Evolutionary conservation across 306 rosid species (phyloP).

Genomic region (Cucumis hystrix): DNA sequence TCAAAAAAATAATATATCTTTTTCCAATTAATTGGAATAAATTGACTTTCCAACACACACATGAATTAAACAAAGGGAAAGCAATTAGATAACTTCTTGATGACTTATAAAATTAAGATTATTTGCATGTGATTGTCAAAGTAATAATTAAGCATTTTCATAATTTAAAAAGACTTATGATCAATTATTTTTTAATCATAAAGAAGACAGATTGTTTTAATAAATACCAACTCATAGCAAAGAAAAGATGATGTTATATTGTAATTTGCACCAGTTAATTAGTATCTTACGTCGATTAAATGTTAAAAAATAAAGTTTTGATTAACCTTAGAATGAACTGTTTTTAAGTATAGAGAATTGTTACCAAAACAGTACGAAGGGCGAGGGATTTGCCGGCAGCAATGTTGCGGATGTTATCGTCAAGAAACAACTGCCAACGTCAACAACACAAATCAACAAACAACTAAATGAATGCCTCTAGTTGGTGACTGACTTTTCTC

Average conservation of each 20-base stretch:
- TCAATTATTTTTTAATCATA: too few species aligned
- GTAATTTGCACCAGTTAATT: too few species aligned
- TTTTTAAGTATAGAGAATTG: background rate
- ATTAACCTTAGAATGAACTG: too few species aligned
- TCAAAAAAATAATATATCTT: too few species aligned
- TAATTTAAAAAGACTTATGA: too few species aligned
- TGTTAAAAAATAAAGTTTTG: too few species aligned
- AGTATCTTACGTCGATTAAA: too few species aligned
- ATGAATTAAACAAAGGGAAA: background rate
- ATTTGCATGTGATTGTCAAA: background rate
- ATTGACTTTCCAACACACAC: background rate
- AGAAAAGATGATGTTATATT: too few species aligned
- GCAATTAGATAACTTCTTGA: background rate
- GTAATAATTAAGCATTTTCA: background rate
- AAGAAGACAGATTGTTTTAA: too few species aligned
- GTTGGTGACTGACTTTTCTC: background rate
- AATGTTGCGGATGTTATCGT: slow-evolving; percentile 51
- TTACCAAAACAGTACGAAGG: slow-evolving; percentile 66
- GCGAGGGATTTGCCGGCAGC: slow-evolving; percentile 66
- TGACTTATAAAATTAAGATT: background rate
- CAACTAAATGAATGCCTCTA: too few species aligned
- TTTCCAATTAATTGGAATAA: background rate
- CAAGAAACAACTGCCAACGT: slow-evolving; percentile 50
- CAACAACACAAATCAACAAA: background rate
- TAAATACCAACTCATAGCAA: too few species aligned